These are phyloP conservation scores for Hyparrhenia diplandra DNA, from an alignment of 176 grass and related monocot species.

Conservation along the genomic window DNA sequence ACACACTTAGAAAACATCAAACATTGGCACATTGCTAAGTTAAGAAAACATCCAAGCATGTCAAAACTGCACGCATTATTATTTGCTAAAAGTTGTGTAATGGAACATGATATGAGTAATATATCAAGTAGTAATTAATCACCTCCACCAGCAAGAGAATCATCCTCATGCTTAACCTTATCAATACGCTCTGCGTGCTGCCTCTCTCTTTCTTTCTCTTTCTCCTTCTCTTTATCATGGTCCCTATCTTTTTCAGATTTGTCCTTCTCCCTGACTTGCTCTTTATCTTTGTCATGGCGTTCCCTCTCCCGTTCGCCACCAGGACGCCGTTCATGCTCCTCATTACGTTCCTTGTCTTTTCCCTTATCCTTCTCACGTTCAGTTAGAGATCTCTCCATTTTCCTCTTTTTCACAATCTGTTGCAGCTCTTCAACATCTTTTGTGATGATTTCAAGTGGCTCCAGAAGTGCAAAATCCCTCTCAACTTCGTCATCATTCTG, in stretches of 20 bases:
- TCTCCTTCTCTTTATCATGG: slow-evolving; percentile 60
- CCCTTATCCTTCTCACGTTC: slow-evolving; percentile 66
- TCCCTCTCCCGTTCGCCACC: slow-evolving; percentile 60
- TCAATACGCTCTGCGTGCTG: slow-evolving; percentile 50
- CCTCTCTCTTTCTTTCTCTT: slow-evolving; percentile 62
- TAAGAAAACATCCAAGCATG: background rate
- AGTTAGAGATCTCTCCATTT: slow-evolving; percentile 53
- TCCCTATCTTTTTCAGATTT: slow-evolving; percentile 49
- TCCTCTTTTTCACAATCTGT: slow-evolving; percentile 82
- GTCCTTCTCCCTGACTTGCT: slow-evolving; percentile 60
- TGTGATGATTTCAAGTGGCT: slow-evolving; percentile 96
- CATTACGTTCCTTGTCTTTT: slow-evolving; percentile 50
- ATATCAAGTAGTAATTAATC: slow-evolving; percentile 25
- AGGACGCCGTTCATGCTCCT: slow-evolving; percentile 51
- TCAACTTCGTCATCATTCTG: slow-evolving; percentile 69
- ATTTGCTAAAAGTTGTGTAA: slow-evolving; percentile 19
- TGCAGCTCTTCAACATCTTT: slow-evolving; percentile 87
- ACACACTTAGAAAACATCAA: slow-evolving; percentile 15
- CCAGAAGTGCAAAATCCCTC: slow-evolving; percentile 82
- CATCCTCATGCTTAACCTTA: slow-evolving; percentile 65
- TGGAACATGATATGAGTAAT: background rate
- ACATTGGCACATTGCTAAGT: background rate
- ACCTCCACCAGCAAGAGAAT: slow-evolving; percentile 57
- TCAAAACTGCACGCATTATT: background rate
- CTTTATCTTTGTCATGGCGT: slow-evolving; percentile 64